phyloP scores from a whole-genome alignment of 225 moss, liverwort and hornwort species.

The Anthoceros angustus region DNA sequence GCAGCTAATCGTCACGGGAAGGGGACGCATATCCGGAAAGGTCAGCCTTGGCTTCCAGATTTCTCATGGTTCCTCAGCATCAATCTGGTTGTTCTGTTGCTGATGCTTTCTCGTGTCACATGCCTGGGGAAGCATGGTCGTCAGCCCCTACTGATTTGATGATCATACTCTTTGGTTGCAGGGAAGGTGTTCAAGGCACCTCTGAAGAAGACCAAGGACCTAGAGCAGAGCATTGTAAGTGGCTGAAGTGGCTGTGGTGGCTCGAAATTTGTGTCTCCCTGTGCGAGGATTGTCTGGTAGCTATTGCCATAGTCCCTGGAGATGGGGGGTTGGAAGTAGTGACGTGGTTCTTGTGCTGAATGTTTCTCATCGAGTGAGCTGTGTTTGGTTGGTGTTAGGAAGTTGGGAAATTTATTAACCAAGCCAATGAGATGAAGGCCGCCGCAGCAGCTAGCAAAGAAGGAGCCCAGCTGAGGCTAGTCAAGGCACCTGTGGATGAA shows the following conservation, averaged over 20 bases:
- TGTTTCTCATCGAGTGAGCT: background rate
- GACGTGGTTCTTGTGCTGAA: background rate
- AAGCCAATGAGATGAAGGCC: constrained; percentile 75
- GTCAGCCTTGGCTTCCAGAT: constrained; percentile 9
- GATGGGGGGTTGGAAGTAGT: too few relatives aligned
- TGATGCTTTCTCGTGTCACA: background rate
- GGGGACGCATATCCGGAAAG: constrained; percentile 57
- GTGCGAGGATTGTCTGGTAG: constrained; percentile 1
- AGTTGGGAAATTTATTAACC: constrained; percentile 55
- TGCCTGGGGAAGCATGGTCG: background rate
- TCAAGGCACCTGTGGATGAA: constrained; percentile 29
- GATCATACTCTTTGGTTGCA: constrained; percentile 9
- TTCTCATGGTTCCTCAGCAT: background rate
- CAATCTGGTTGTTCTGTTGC: background rate
- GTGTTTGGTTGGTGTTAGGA: constrained; percentile 27
- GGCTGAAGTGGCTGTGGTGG: background rate
- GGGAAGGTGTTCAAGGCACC: constrained; percentile 62
- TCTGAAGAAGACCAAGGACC: constrained; percentile 47
- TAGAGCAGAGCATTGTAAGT: constrained; percentile 30
- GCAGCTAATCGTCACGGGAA: constrained; percentile 64
- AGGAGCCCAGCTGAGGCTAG: constrained; percentile 61
- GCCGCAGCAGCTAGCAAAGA: constrained; percentile 63
- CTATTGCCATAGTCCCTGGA: too few relatives aligned
- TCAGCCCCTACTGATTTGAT: background rate
- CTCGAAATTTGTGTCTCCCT: background rate